Evolutionary conservation across 2,329 filamentous ascomycete species (phyloP), one percentile per base, ranked within the genome.

Genomic region (Claviceps lovelessii): DNA sequence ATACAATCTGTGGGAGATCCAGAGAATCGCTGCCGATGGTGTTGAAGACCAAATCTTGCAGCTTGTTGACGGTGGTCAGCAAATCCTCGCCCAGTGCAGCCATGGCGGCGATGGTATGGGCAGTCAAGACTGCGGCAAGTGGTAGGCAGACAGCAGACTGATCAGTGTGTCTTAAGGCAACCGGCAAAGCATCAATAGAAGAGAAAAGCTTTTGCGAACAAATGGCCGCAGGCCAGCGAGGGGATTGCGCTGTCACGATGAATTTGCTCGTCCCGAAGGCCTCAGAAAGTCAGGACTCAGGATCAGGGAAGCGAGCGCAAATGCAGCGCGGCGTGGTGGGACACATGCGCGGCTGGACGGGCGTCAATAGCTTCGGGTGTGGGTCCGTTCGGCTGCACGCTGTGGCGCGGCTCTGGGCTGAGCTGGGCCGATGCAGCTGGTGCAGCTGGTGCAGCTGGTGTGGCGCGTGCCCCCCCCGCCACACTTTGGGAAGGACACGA

Each of bases 1-100:
- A 67, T 84, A 96, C 93, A 79, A 98, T 98, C 75, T 98, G 93
- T 56, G 93, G 93, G 56, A 98, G 77, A 73, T 98, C 93, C 58
- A 98, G 80, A 53, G 91, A 97, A 72, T 98, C 93, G 76, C 90
- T 97, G 72, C 93, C 93, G 71, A 98, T 98, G 62, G 93, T 98
- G 75, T 98, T 98, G 78, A 98, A 98, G 67, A 98, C 93, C 67
- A 98, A 75, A 72, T 97, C 93, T 73, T 98, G 93, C 66, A 98
- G 79, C 78, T 95, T 95, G 78, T 98, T 98, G 75, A 98, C 93
- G 61, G 90, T 94, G 63, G 82, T 83, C 69, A 98, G 82, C 72
- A 98, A 77, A 73, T 98, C 90, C 73, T 98, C 93, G 68, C 93
- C 91, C 65, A 98, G 84, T 66, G 91, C 84, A 68, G 93, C 87